Base-by-base conservation (phyloP, 768 basidiomycete species). In the Hygrophorus russula region DNA sequence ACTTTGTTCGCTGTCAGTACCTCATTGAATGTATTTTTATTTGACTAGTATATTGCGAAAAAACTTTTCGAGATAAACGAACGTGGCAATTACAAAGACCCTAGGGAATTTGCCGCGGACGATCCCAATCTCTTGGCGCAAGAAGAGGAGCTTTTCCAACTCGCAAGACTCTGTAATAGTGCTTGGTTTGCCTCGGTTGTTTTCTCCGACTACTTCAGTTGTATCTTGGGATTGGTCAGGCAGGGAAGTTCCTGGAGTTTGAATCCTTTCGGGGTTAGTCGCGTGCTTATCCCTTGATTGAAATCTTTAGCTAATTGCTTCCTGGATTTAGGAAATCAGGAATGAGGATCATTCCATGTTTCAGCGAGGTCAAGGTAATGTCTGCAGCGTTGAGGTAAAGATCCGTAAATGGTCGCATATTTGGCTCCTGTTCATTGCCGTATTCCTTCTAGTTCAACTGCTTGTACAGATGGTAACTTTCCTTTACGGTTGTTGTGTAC, bases 111-210 rank as follows among this genome's bases (percentile, higher is more conserved):
- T 82, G 56, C 64, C 5, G 47, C 56, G 2, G 63, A 66, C 41
- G 54, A 63, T 39, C 64, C 67, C 9, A 63, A 70, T 32, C 52
- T 77, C 2, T 34, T 65, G 20, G 65, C 55, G 6, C 80, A 83
- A 51, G 82, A 83, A 38, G 78, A 84, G 47, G 82, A 88, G 45
- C 69, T 91, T n/a, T 91, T 90, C 74, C 81, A 89, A 57, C 85
- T 74, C 4, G 76, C 85, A 0, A 74, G 84, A 2, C 65, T 89
- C 9, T 68, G 85, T 51, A 91, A 91, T 53, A 82, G 78, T 49
- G 76, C 73, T 9, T 88, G 86, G 86, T 89, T 88, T 46, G 86
- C 71, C 30, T 66, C 69, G 45, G 56, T 47, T 12, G 39, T 36
- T 13, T 35, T 40, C 33, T 44, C 42, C 1, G 88, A 89, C 53